Evolutionary conservation across 192 early-diverging fungal genomes (phyloP).

Genomic region (Coemansia aciculifera): DNA sequence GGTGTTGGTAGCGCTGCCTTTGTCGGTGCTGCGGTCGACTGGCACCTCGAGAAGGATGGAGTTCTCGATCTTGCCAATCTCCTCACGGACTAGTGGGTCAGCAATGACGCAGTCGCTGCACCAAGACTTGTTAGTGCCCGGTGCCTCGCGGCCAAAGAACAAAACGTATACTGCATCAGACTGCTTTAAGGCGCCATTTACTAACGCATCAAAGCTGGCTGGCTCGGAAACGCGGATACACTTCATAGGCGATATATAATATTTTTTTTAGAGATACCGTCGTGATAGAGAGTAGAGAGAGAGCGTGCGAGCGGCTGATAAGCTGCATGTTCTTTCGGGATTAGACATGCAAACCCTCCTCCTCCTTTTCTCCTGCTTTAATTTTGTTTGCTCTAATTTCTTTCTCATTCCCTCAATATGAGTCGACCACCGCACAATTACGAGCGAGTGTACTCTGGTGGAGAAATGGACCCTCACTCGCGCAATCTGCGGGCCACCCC

Average conservation of each 20-base stretch:
- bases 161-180: conserved; percentile 40
- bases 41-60: conserved; percentile 46
- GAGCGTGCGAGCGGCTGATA: neutral
- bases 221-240: conserved; percentile 41
- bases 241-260: conserved; percentile 10
- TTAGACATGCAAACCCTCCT: neutral
- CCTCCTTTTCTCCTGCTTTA: neutral
- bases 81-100: conserved; percentile 44
- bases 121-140: conserved; percentile 31
- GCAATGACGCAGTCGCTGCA: conserved; percentile 54
- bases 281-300: neutral
- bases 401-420: conserved; percentile 16
- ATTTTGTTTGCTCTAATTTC: neutral
- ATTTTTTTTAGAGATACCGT: neutral
- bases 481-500: conserved; percentile 13
- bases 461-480: conserved; percentile 50
- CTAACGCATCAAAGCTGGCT: conserved; percentile 24
- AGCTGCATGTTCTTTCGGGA: neutral
- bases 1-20: conserved; percentile 22
- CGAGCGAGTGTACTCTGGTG: conserved; percentile 39
- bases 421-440: conserved; percentile 40
- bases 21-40: conserved; percentile 36
- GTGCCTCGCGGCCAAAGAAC: conserved; percentile 52
- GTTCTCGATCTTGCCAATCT: conserved; percentile 19
- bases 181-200: neutral